A percentile compares a stretch with the other conserved stretches of the same genome.
These are phyloP conservation scores for Dendrobium chrysotoxum DNA, from an alignment of 106 monocot species.

Conservation along the genomic window DNA sequence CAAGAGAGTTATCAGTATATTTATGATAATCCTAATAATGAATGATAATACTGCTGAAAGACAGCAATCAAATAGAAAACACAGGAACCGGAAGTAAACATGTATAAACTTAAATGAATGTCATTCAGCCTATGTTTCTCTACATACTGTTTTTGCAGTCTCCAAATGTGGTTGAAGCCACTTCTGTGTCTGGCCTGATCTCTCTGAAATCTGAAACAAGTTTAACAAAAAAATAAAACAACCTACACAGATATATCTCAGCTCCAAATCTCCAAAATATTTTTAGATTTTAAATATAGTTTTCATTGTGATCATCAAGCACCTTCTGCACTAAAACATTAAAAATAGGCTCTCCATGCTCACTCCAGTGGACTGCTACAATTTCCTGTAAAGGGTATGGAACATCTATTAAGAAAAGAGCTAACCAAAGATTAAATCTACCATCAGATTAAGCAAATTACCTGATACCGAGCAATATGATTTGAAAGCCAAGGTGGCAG, in stretches of 20 bases:
- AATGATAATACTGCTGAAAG: too few species aligned
- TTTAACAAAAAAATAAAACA: neutral
- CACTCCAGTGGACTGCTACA: constrained; percentile 49
- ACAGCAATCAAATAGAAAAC: too few species aligned
- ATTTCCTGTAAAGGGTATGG: constrained; percentile 30
- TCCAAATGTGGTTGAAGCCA: constrained; percentile 70
- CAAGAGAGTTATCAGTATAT: too few species aligned
- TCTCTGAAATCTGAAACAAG: constrained; percentile 49
- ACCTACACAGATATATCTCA: neutral
- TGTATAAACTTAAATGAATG: too few species aligned
- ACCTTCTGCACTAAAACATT: constrained; percentile 57
- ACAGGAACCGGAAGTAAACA: too few species aligned
- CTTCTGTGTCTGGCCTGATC: constrained; percentile 53
- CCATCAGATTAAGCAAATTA: constrained; percentile 16
- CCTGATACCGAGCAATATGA: constrained; percentile 40
- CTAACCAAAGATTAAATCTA: neutral
- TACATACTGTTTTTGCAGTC: constrained; percentile 57
- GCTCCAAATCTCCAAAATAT: neutral
- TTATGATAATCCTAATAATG: too few species aligned
- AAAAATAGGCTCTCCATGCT: constrained; percentile 63
- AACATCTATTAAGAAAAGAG: neutral
- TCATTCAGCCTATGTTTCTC: neutral
- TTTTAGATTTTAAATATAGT: neutral
- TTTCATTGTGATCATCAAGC: neutral
- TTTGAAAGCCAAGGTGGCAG: constrained; percentile 86